phyloP scores from a whole-genome alignment of 2,329 filamentous ascomycete genomes.

The Grosmannia serpens region DNA sequence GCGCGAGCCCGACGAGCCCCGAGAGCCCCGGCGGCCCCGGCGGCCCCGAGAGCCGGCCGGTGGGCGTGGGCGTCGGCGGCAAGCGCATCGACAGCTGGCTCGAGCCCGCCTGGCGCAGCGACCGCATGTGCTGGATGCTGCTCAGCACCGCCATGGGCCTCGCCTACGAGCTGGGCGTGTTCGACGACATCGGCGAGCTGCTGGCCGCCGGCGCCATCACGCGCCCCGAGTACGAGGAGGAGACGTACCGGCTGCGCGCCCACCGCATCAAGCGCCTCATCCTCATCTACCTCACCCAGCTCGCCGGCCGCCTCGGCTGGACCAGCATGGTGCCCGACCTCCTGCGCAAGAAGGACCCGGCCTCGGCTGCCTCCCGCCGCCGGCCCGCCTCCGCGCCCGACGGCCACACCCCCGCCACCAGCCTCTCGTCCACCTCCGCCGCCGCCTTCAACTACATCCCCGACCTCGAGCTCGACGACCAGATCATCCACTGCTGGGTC shows the following conservation, averaged over 20 bases:
- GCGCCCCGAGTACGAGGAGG: slow-evolving; percentile 59
- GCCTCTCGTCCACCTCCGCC: slow-evolving; percentile 42
- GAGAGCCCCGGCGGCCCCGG: too few relatives aligned
- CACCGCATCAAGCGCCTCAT: slow-evolving; percentile 76
- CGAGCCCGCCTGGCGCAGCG: slow-evolving; percentile 87
- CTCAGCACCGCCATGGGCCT: slow-evolving; percentile 82
- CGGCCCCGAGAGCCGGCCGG: too few relatives aligned
- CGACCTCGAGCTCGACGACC: slow-evolving; percentile 54
- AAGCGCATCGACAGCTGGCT: slow-evolving; percentile 90
- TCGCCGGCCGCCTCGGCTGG: slow-evolving; percentile 84
- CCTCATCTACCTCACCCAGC: slow-evolving; percentile 83
- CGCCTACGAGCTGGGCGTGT: slow-evolving; percentile 89
- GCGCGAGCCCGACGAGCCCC: too few relatives aligned
- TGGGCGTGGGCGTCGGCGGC: slow-evolving; percentile 64
- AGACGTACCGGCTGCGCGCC: slow-evolving; percentile 64
- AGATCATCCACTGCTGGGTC: slow-evolving; percentile 80
- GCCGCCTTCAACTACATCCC: slow-evolving; percentile 55
- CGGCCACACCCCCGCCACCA: slow-evolving; percentile 49
- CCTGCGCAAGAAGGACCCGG: slow-evolving; percentile 45
- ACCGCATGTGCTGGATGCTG: slow-evolving; percentile 97
- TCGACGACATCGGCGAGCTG: slow-evolving; percentile 74
- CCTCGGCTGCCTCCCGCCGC: slow-evolving; percentile 38
- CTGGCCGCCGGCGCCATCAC: slow-evolving; percentile 47
- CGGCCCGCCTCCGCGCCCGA: slow-evolving; percentile 31
- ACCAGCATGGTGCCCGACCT: slow-evolving; percentile 82